These are phyloP conservation scores for Phaffia australis DNA, from an alignment of 768 basidiomycete genomes.

Conservation along the genomic window DNA sequence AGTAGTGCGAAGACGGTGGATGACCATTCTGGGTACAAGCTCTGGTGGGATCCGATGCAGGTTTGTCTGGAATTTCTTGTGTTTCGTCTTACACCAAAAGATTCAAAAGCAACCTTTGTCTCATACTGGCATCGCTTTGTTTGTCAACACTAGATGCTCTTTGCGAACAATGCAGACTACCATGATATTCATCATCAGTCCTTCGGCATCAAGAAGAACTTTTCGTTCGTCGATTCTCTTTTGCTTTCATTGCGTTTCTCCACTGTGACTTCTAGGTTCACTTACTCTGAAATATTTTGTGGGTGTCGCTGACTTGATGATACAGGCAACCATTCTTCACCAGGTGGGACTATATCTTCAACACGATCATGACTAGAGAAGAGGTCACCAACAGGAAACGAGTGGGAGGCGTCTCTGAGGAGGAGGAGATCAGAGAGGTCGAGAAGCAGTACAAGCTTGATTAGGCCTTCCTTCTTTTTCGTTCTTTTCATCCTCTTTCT, in stretches of 20 bases:
- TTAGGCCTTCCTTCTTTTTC: conserved; percentile 1
- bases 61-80: background rate
- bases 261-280: background rate
- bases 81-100: background rate
- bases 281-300: conserved; percentile 12
- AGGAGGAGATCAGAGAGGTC: conserved; percentile 14
- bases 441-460: conserved; percentile 26
- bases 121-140: background rate
- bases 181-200: conserved; percentile 98
- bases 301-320: background rate
- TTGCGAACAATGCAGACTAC: conserved; percentile 84
- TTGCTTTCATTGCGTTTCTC: background rate
- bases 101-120: background rate
- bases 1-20: conserved; percentile 54
- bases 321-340: conserved; percentile 38
- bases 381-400: conserved; percentile 29
- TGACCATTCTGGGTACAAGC: conserved; percentile 80
- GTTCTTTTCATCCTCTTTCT: background rate
- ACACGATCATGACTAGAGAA: conserved; percentile 52
- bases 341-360: conserved; percentile 79
- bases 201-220: conserved; percentile 86
- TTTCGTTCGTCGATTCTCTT: conserved; percentile 48
- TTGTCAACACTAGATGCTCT: conserved; percentile 52
- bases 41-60: conserved; percentile 77
- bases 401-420: background rate